Base-by-base conservation (phyloP, 1,139 yeast genomes). In the Pichia norvegensis region DNA sequence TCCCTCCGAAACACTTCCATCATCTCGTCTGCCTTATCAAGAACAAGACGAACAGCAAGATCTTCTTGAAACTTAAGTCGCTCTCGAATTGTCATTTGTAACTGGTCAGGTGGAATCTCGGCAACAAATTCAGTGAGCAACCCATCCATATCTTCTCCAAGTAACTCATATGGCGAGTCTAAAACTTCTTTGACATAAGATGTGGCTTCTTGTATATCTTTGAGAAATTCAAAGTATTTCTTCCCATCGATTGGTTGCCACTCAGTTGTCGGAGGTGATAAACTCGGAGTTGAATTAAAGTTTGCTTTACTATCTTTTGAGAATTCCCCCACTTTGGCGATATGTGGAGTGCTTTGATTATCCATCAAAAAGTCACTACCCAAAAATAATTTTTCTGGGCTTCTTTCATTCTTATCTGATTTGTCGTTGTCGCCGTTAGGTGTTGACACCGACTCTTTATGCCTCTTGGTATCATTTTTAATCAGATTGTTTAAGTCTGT, bases 61-160 rank as follows among this genome's bases (percentile, higher is more conserved):
- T 65, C 58, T 0, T 83, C 81, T 56, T 76, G 73, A 53, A 72
- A 69, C 40, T 61, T 61, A 20, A 85, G 65, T 95, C 95, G 87
- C 50, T 83, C 77, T 43, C 72, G 72, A 17, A 87, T 74, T 0
- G 86, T 78, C 82, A 82, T 78, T 25, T 75, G 70, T 55, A 83
- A 69, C 56, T 84, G 90, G 17, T 74, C 74, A 33, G 74, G 79
- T 0, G 94, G 90, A 76, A 85, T 78, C 41, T 78, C 78, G 1
- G 79, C 72, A 2, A 82, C 76, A 56, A 83, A 83, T 45, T 70
- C 69, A 0, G 85, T 76, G 22, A 83, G 62, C 37, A 74, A 74
- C 1, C 90, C 87, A 50, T 80, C 85, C 31, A 68, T 60, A 57
- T 83, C 94, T 51, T 79, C 75, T 38, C 58, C 50, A 29, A 64